Conservation (phyloP, 176 grass and related monocot species). For the Hordeum vulgare region DNA sequence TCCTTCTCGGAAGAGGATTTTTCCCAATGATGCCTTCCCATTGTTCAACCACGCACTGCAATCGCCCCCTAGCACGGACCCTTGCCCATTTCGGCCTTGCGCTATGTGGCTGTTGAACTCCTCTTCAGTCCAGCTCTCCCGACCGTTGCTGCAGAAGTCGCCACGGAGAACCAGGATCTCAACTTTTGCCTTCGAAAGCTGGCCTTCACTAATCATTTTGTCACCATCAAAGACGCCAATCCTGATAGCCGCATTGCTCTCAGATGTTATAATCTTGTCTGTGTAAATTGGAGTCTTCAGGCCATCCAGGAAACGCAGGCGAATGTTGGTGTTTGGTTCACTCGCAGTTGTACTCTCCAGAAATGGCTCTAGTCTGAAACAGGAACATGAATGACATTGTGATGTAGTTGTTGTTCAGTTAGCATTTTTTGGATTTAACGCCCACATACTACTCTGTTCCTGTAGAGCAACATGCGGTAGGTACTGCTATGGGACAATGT, state of each 20-base stretch:
- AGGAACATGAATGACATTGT: background rate
- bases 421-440: background rate
- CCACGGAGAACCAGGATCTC: conserved; percentile 32
- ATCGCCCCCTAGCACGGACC: conserved; percentile 13
- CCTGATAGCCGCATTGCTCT: conserved; percentile 7
- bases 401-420: background rate
- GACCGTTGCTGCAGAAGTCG: background rate
- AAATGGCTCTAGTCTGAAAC: background rate
- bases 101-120: conserved; percentile 18
- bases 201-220: background rate
- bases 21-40: background rate
- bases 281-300: conserved; percentile 27
- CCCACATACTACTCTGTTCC: background rate
- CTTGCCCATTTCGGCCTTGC: conserved; percentile 23
- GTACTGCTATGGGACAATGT: no score
- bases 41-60: background rate
- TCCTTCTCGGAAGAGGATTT: conserved; percentile 24
- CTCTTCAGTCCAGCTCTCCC: conserved; percentile 26
- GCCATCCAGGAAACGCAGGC: conserved; percentile 5
- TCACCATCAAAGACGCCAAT: conserved; percentile 24
- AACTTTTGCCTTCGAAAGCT: background rate
- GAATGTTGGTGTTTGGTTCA: background rate
- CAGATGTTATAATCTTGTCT: background rate
- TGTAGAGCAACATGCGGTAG: background rate
- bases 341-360: background rate